Conservation (phyloP, 2,329 filamentous ascomycete species). For the Botrytis byssoidea region DNA sequence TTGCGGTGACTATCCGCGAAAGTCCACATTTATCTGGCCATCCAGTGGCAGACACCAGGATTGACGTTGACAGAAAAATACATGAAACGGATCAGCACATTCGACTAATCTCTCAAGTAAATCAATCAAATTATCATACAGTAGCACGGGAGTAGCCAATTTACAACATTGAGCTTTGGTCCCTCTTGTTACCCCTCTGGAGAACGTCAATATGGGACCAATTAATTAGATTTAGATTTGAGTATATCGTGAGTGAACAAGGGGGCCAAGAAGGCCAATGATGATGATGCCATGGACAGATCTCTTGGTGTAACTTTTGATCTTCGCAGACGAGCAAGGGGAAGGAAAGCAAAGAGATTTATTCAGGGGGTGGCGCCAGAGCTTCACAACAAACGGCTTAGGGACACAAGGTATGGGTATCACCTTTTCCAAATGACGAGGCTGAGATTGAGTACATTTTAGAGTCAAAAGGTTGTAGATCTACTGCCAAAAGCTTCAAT, state of each 20-base stretch:
- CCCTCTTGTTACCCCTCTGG: neutral
- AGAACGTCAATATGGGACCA: conserved; percentile 5
- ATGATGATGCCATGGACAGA: neutral
- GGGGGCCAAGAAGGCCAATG: neutral
- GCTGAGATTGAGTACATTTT: conserved; percentile 5
- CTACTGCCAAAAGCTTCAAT: neutral
- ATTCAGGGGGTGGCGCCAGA: conserved; percentile 18
- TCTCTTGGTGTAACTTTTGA: conserved; percentile 1
- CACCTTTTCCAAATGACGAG: conserved; percentile 2
- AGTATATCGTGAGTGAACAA: neutral
- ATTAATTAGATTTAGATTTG: conserved; percentile 9
- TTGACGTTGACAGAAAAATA: conserved; percentile 6
- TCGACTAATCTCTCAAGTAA: conserved; percentile 13
- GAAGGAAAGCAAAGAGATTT: neutral
- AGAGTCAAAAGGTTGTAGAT: neutral
- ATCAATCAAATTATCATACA: conserved; percentile 3
- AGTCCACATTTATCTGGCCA: conserved; percentile 13
- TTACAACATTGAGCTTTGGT: neutral
- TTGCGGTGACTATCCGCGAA: conserved; percentile 5
- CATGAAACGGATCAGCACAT: conserved; percentile 19
- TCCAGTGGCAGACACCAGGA: neutral
- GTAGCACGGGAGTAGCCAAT: neutral
- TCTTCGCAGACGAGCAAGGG: neutral
- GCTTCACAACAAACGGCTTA: neutral
- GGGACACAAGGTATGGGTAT: neutral